phyloP scores from a whole-genome alignment of 2,329 filamentous ascomycete genomes.

The Colletotrichum tropicale region DNA sequence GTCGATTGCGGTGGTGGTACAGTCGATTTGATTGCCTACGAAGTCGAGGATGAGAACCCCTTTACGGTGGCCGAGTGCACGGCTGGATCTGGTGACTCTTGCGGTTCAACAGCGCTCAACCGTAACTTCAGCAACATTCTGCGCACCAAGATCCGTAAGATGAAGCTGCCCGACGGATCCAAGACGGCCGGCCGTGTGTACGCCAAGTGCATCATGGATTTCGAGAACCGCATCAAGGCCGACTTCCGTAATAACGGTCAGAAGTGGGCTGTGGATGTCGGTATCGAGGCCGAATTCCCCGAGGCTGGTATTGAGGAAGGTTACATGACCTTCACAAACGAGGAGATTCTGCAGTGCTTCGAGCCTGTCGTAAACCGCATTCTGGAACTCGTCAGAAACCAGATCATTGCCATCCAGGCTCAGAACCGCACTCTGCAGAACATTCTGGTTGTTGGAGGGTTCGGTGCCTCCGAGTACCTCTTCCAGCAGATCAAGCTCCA shows the following conservation, averaged over 20 bases:
- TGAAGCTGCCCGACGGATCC: slow-evolving; percentile 97
- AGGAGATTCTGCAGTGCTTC: slow-evolving; percentile 98
- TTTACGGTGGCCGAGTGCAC: slow-evolving; percentile 98
- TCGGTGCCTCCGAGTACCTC: slow-evolving; percentile 97
- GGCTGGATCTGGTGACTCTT: slow-evolving; percentile 95
- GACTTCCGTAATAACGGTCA: slow-evolving; percentile 99
- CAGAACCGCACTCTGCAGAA: slow-evolving; percentile 95
- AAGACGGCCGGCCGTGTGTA: slow-evolving; percentile 98
- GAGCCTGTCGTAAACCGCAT: slow-evolving; percentile 98
- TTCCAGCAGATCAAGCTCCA: slow-evolving; percentile 99
- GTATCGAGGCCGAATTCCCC: slow-evolving; percentile 97
- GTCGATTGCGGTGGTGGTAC: slow-evolving; percentile 98
- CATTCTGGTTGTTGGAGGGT: slow-evolving; percentile 95
- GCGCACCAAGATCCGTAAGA: slow-evolving; percentile 96
- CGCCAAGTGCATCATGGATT: slow-evolving; percentile 99
- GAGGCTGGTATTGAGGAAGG: slow-evolving; percentile 98
- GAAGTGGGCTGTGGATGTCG: slow-evolving; percentile 98
- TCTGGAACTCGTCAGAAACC: slow-evolving; percentile 92
- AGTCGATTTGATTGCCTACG: slow-evolving; percentile 98
- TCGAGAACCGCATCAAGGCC: slow-evolving; percentile 99
- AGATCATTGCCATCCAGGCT: slow-evolving; percentile 98
- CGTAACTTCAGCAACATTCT: slow-evolving; percentile 98
- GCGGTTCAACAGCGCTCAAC: slow-evolving; percentile 97
- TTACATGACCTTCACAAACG: slow-evolving; percentile 99
- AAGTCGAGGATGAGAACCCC: slow-evolving; percentile 96